phyloP scores from a whole-genome alignment of 2,329 filamentous ascomycete genomes.

The Botryosphaeria dothidea region DNA sequence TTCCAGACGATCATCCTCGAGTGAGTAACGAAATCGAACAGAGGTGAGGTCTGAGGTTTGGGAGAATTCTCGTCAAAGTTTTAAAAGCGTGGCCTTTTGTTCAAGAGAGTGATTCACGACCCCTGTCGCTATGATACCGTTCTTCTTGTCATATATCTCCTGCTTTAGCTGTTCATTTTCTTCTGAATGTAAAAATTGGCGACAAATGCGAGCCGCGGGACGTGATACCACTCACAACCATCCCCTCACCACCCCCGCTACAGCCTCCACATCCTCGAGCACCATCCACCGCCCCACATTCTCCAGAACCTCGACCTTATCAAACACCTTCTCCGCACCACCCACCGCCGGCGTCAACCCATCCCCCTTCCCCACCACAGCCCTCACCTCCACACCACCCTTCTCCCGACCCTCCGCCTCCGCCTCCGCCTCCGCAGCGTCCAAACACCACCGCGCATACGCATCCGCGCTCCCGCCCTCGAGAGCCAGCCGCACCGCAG shows the following conservation, averaged over 20 bases:
- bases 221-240: not conserved
- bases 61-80: no score
- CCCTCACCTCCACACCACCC: not conserved
- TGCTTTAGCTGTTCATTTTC: no score
- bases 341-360: not conserved
- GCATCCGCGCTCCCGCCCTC: constrained; percentile 53
- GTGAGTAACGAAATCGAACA: no score
- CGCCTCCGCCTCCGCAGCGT: constrained; percentile 45
- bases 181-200: no score
- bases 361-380: constrained; percentile 47
- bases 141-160: no score
- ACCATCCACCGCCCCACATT: constrained; percentile 53
- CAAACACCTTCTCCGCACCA: constrained; percentile 36
- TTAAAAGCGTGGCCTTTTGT: no score
- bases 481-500: constrained; percentile 48
- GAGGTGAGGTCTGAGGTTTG: no score
- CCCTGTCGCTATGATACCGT: no score
- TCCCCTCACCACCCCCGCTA: constrained; percentile 31
- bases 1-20: not conserved
- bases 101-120: no score
- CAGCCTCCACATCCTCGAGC: constrained; percentile 48
- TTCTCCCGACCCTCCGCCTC: not conserved
- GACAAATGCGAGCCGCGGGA: no score
- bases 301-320: not conserved
- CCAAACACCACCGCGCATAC: constrained; percentile 56